Percentiles rank a stretch among this genome's conserved stretches.
These are phyloP conservation scores for Ceratocystiopsis minuta DNA, from an alignment of 2,329 filamentous ascomycete genomes.

Conservation along the genomic window DNA sequence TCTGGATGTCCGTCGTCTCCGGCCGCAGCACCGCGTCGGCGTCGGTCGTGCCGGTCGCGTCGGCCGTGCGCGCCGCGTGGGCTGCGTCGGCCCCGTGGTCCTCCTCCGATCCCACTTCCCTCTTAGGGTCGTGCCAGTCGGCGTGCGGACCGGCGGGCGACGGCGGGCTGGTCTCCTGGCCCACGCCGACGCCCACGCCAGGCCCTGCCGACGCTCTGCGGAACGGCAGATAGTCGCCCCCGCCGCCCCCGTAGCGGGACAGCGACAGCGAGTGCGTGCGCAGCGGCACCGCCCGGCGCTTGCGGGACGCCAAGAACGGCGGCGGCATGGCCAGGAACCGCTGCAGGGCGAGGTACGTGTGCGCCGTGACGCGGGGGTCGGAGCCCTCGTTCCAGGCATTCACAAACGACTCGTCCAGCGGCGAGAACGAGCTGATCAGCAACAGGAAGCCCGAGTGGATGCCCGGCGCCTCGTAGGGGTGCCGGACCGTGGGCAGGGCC, in stretches of 20 bases:
- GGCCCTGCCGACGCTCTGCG: no score
- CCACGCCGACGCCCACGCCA: no score
- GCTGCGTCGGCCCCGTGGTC: background rate
- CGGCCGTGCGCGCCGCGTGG: background rate
- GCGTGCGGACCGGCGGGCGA: no score
- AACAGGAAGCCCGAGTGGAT: slow-evolving; percentile 41
- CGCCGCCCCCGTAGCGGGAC: slow-evolving; percentile 10
- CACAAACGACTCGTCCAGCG: slow-evolving; percentile 45
- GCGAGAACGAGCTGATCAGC: slow-evolving; percentile 41
- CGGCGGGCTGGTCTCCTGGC: no score
- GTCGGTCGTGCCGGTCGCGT: no score
- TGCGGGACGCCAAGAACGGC: slow-evolving; percentile 12
- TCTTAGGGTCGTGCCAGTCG: no score
- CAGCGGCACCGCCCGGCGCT: no score
- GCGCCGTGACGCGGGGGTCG: slow-evolving; percentile 17
- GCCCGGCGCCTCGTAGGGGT: slow-evolving; percentile 31
- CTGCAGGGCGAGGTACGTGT: slow-evolving; percentile 19
- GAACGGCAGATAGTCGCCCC: background rate
- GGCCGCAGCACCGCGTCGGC: slow-evolving; percentile 16
- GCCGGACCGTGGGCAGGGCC: slow-evolving; percentile 30
- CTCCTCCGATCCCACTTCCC: no score
- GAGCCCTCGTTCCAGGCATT: slow-evolving; percentile 44
- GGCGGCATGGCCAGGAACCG: slow-evolving; percentile 17
- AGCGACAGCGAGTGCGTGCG: no score
- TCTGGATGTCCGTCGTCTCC: slow-evolving; percentile 42